phyloP scores from a whole-genome alignment of 352 stramenopile species.

The Pythium coloratum region DNA sequence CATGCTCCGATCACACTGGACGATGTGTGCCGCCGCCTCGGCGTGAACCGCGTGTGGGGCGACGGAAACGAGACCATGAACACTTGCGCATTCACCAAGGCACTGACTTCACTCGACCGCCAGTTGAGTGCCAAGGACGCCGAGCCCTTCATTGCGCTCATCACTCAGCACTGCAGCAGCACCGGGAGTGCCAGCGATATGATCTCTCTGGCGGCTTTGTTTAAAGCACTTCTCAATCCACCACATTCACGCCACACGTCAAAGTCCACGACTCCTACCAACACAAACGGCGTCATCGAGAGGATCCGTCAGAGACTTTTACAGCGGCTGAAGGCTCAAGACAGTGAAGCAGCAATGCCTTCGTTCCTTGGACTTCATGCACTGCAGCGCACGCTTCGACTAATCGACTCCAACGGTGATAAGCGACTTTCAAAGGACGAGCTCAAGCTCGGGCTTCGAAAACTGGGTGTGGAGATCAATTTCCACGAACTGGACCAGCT shows the following conservation, averaged over 20 bases:
- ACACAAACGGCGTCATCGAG: constrained; percentile 18
- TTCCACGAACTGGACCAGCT: constrained; percentile 68
- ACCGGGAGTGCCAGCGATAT: constrained; percentile 20
- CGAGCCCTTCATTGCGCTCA: constrained; percentile 28
- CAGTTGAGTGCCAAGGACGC: constrained; percentile 39
- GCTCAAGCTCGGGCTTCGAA: constrained; percentile 48
- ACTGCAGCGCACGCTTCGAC: constrained; percentile 43
- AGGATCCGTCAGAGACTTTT: constrained; percentile 15
- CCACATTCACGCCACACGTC: neutral
- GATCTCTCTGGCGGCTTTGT: constrained; percentile 30
- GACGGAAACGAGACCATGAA: constrained; percentile 69
- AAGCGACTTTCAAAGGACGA: constrained; percentile 58
- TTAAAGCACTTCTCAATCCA: neutral
- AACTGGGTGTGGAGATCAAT: constrained; percentile 59
- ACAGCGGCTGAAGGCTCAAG: constrained; percentile 20
- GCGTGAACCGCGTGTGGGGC: constrained; percentile 56
- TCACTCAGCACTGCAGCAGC: constrained; percentile 23
- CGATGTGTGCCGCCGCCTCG: constrained; percentile 45
- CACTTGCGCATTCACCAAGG: constrained; percentile 45
- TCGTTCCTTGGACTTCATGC: constrained; percentile 30
- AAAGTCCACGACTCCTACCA: neutral
- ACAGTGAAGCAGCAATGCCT: neutral
- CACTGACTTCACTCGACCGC: constrained; percentile 41
- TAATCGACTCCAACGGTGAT: constrained; percentile 46
- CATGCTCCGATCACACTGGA: constrained; percentile 37